Evolutionary conservation across 192 early-diverging fungal species (phyloP).

Genomic region (Coemansia sp.): DNA sequence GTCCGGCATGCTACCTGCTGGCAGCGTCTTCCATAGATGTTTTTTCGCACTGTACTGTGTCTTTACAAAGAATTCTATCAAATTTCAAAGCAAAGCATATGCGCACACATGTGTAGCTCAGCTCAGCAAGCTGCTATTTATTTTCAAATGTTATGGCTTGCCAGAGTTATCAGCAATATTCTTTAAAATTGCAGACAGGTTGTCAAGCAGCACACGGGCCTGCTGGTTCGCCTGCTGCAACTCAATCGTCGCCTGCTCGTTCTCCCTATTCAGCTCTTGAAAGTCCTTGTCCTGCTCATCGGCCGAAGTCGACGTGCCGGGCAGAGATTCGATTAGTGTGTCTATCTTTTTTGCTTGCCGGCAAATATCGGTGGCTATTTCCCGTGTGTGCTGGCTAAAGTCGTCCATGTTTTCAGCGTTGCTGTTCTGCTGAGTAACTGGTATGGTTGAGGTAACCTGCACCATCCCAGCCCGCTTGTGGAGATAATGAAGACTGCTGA

Average conservation of each 20-base stretch:
- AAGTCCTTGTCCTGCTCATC: slow-evolving; percentile 39
- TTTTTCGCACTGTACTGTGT: too few species aligned
- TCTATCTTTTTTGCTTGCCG: slow-evolving; percentile 50
- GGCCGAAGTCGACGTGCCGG: slow-evolving; percentile 27
- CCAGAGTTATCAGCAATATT: slow-evolving; percentile 39
- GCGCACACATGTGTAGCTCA: not conserved
- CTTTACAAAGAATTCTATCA: not conserved
- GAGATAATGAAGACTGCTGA: slow-evolving; percentile 47
- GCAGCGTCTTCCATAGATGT: not conserved
- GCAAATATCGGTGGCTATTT: slow-evolving; percentile 51
- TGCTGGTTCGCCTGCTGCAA: slow-evolving; percentile 30
- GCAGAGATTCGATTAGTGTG: slow-evolving; percentile 41
- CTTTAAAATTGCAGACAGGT: slow-evolving; percentile 7
- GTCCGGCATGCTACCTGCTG: too few species aligned
- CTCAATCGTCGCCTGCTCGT: slow-evolving; percentile 29
- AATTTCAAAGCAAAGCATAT: not conserved
- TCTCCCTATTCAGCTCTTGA: slow-evolving; percentile 24
- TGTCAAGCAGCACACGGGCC: slow-evolving; percentile 30
- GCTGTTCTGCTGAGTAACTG: slow-evolving; percentile 42
- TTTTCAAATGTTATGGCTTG: not conserved
- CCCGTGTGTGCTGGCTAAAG: slow-evolving; percentile 30
- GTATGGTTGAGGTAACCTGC: slow-evolving; percentile 28
- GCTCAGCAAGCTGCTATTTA: not conserved
- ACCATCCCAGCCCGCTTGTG: slow-evolving; percentile 53
- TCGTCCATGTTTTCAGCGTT: slow-evolving; percentile 30